Evolutionary conservation across 2,329 filamentous ascomycete genomes (phyloP).

Genomic region (Leptosphaerulina australis): DNA sequence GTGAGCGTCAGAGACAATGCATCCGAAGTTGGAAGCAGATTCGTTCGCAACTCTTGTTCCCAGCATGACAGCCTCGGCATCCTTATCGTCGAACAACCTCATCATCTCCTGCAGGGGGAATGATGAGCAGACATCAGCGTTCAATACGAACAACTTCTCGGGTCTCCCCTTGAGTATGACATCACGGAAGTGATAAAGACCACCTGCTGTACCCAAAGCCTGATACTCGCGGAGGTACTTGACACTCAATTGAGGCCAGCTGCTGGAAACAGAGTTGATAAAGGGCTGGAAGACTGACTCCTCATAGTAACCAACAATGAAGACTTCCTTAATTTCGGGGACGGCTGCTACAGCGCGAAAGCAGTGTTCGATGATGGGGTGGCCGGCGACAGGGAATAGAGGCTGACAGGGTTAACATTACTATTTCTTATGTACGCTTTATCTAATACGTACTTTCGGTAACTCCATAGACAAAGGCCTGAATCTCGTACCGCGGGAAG

Average conservation of each 20-base stretch:
- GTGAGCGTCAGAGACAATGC: constrained; percentile 93
- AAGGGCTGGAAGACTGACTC: constrained; percentile 97
- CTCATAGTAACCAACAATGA: constrained; percentile 98
- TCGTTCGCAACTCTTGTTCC: constrained; percentile 91
- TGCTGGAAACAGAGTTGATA: constrained; percentile 85
- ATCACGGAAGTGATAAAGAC: constrained; percentile 98
- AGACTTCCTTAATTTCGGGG: constrained; percentile 91
- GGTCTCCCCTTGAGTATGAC: constrained; percentile 95
- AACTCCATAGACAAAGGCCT: constrained; percentile 93
- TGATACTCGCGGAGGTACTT: constrained; percentile 98
- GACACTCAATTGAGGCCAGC: constrained; percentile 87
- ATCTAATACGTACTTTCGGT: constrained; percentile 71
- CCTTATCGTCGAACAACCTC: constrained; percentile 88
- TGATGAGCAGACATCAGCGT: constrained; percentile 98
- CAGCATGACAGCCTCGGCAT: constrained; percentile 94
- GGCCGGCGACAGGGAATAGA: constrained; percentile 96
- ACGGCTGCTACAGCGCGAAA: constrained; percentile 90
- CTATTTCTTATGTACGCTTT: too few species aligned
- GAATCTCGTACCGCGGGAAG: constrained; percentile 94
- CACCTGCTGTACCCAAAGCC: constrained; percentile 91
- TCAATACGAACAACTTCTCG: constrained; percentile 95
- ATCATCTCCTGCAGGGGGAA: constrained; percentile 98
- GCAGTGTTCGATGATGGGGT: constrained; percentile 98
- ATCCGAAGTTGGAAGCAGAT: constrained; percentile 93
- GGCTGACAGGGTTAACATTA: constrained; percentile 62